A percentile compares a stretch with the other conserved stretches of the same genome.
Conservation (phyloP, 2,329 filamentous ascomycete genomes). For the Colletotrichum sp. region DNA sequence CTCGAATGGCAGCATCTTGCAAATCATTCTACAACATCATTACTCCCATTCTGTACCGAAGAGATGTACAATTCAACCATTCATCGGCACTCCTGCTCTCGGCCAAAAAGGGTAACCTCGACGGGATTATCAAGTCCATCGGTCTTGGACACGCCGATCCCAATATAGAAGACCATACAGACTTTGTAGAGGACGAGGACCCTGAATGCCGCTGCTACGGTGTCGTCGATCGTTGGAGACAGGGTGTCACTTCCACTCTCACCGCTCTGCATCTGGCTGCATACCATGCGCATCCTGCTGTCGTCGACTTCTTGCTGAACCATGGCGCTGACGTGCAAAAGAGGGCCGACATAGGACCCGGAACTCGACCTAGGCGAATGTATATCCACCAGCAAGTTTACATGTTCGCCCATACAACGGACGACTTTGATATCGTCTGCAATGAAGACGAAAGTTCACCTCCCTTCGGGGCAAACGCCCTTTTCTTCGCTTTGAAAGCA, state of each 20-base stretch:
- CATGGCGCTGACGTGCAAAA: background rate
- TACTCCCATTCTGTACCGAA: background rate
- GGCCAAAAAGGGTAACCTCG: background rate
- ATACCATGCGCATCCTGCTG: background rate
- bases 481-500: no score
- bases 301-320: background rate
- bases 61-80: fast-evolving
- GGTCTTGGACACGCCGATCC: background rate
- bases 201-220: no score
- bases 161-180: background rate
- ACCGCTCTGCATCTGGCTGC: no score
- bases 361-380: background rate
- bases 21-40: background rate
- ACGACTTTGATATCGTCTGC: background rate
- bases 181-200: no score
- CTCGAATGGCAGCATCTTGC: background rate
- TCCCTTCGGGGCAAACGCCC: no score
- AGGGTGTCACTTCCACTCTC: no score
- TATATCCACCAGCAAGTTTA: fast-evolving
- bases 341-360: background rate
- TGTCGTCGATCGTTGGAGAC: no score
- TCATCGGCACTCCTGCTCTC: background rate
- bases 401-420: background rate
- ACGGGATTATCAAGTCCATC: background rate
- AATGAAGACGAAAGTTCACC: no score